These are phyloP conservation scores for Nicotiana obtusifolia DNA, from an alignment of 257 asterid species.

Conservation along the genomic window DNA sequence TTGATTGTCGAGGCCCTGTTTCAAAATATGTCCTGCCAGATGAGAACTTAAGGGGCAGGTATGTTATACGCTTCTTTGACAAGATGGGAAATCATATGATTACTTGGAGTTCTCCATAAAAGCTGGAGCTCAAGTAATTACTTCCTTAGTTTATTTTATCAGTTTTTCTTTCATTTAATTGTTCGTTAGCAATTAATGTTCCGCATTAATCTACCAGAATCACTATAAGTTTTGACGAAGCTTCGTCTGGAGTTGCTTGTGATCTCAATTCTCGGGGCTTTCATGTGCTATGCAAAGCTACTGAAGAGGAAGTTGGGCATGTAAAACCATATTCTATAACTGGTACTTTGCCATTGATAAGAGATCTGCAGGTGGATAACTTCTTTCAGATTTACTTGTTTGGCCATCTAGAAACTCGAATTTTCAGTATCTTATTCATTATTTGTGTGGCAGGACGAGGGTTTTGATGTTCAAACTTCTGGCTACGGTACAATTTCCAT, in stretches of 20 bases:
- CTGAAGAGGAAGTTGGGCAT: conserved; percentile 86
- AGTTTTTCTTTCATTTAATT: background rate
- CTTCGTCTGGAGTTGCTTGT: conserved; percentile 84
- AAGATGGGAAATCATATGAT: background rate
- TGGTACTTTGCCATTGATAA: conserved; percentile 87
- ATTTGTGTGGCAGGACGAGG: conserved; percentile 63
- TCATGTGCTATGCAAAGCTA: conserved; percentile 87
- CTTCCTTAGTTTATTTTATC: background rate
- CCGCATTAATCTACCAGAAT: conserved; percentile 35
- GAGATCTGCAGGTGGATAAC: conserved; percentile 71
- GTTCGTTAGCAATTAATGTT: background rate
- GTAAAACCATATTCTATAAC: conserved; percentile 95
- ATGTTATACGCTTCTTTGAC: conserved; percentile 12
- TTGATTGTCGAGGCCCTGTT: conserved; percentile 71
- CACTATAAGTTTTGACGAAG: conserved; percentile 64
- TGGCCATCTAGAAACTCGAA: background rate
- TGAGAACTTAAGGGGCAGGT: conserved; percentile 94
- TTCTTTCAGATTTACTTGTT: conserved; percentile 5
- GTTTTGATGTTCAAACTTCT: conserved; percentile 88
- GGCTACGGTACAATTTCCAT: conserved; percentile 67
- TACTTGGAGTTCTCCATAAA: background rate
- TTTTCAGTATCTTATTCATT: conserved; percentile 1
- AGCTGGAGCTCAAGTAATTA: background rate
- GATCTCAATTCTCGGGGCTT: conserved; percentile 87
- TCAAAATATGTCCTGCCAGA: conserved; percentile 84